phyloP scores from a whole-genome alignment of 331 rosid species.

The Pyrus hybrid region DNA sequence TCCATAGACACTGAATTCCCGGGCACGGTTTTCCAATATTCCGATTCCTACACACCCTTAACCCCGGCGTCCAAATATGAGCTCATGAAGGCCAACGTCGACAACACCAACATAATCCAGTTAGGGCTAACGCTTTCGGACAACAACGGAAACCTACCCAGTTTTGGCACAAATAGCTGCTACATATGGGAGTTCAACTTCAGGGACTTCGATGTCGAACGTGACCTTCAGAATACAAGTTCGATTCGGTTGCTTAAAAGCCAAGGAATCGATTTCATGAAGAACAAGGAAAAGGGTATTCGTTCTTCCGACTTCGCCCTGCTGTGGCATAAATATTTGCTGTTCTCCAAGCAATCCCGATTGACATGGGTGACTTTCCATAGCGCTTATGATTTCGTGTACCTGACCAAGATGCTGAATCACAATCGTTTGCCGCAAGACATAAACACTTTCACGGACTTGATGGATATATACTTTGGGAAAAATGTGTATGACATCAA shows the following conservation, averaged over 20 bases:
- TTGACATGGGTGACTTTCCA: constrained; percentile 13
- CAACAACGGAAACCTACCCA: background rate
- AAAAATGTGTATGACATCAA: background rate
- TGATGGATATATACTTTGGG: background rate
- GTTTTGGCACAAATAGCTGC: background rate
- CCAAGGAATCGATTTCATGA: constrained; percentile 1
- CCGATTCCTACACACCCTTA: background rate
- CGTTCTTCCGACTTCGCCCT: background rate
- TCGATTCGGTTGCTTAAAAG: background rate
- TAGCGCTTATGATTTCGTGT: constrained; percentile 7
- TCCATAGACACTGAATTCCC: constrained; percentile 10
- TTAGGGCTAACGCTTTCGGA: constrained; percentile 9
- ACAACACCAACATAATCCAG: constrained; percentile 5
- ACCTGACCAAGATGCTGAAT: constrained; percentile 9
- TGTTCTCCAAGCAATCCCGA: background rate
- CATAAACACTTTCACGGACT: background rate
- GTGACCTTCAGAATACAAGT: background rate
- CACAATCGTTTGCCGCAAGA: background rate
- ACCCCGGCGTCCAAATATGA: background rate
- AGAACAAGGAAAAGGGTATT: background rate
- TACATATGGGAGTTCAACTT: constrained; percentile 18
- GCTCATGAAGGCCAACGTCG: constrained; percentile 6
- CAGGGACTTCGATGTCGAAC: constrained; percentile 5
- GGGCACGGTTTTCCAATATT: background rate
- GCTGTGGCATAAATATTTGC: background rate